Evolutionary conservation across 1,284 basidiomycete species (phyloP), one percentile per base, ranked within the genome.

Genomic region (Irpex lacteus): DNA sequence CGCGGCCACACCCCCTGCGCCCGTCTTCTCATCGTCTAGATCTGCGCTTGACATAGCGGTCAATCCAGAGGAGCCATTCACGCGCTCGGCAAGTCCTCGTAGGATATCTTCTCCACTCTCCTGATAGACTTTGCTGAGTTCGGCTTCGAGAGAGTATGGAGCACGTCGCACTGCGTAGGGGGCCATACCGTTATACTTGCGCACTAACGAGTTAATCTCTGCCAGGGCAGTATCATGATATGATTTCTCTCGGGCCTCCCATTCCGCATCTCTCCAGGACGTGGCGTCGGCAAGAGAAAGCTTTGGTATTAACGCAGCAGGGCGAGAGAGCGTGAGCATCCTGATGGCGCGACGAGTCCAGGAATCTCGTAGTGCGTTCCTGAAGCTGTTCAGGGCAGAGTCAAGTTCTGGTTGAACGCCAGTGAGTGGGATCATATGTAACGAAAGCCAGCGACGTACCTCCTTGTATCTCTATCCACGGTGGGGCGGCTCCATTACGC

Each of bases 401-500:
- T 91, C 86, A 38, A 91, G 75, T 64, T 86, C 84, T 80, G 66
- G 13, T 53, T 19, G 19, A 56, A 52, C 8, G 36, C 19, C 60
- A 44, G 50, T 32, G 26, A 53, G 37, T 18, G 37, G 26, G 7
- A 19, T n/a, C 36, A n/a, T 63, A 13, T 40, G 18, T 19, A 9
- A 8, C 49, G 54, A 52, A 6, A 26, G 44, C 26, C 18, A 36
- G 34, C 15, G 37, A 53, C 83, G 60, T 65, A 88, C 89, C 88
- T 65, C 81, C 79, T 75, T 96, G 95, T 38, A 95, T 71, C 75
- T 96, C 94, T 3, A 97, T 90, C 94, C 94, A 97, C 2, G 94
- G 91, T n/a, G 95, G 95, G 0, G 89, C 85, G 1, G 91, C 92
- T 13, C 92, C 93, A 70, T 95, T 92, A 47, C 88, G 80, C 70